These are phyloP conservation scores for Candida boleticola DNA, from an alignment of 805 yeast genomes.

Conservation along the genomic window DNA sequence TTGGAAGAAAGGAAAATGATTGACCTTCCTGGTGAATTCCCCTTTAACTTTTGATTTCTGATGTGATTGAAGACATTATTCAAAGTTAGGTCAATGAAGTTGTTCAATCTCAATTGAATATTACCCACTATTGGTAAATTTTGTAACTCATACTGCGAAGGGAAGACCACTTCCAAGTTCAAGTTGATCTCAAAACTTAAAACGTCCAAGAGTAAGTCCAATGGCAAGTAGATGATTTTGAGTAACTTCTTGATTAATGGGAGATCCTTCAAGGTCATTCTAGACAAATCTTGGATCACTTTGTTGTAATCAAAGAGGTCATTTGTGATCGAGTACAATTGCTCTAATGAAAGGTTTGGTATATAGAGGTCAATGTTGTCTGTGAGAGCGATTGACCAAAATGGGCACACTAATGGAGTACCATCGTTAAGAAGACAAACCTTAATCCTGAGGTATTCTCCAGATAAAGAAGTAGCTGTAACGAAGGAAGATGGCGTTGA, in stretches of 20 bases:
- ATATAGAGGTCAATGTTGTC: constrained; percentile 58
- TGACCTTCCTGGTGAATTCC: constrained; percentile 45
- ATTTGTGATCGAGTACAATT: constrained; percentile 39
- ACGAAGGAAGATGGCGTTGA: constrained; percentile 58
- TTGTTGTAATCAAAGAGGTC: constrained; percentile 39
- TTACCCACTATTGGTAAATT: constrained; percentile 39
- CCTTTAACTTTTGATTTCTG: constrained; percentile 39
- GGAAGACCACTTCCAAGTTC: constrained; percentile 74
- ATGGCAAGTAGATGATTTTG: constrained; percentile 52
- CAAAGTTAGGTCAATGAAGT: constrained; percentile 72
- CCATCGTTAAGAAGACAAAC: constrained; percentile 79
- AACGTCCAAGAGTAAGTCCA: constrained; percentile 54
- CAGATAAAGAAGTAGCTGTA: constrained; percentile 86
- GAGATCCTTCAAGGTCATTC: constrained; percentile 36
- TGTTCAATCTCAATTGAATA: constrained; percentile 56
- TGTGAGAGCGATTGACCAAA: constrained; percentile 51
- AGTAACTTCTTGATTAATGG: constrained; percentile 43
- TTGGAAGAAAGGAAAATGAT: constrained; percentile 83
- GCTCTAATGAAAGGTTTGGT: constrained; percentile 53
- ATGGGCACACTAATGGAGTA: constrained; percentile 79
- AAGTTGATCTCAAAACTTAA: constrained; percentile 63
- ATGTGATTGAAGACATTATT: constrained; percentile 75
- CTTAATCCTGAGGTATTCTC: constrained; percentile 68
- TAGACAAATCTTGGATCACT: constrained; percentile 36
- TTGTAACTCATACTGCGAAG: constrained; percentile 50